These are phyloP conservation scores for Rhodotorula taiwanensis DNA, from an alignment of 768 basidiomycete genomes.

Conservation along the genomic window DNA sequence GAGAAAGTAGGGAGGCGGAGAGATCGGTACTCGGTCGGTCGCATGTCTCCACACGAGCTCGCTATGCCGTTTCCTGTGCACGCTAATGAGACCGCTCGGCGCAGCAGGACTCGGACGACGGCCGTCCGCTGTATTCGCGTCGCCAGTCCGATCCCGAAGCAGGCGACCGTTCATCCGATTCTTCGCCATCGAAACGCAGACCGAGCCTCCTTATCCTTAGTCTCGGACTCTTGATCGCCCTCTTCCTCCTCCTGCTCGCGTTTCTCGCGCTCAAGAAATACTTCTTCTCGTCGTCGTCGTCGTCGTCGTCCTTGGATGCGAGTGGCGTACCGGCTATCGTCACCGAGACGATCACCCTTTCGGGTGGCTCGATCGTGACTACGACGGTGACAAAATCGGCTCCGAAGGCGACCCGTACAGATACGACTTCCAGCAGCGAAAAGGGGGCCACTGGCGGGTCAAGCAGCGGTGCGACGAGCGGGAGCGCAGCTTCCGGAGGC, in stretches of 20 bases:
- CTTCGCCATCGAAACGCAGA: not conserved
- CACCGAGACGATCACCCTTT: not conserved
- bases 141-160: not conserved
- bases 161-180: not conserved
- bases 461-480: not conserved
- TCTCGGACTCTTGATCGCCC: constrained; percentile 4
- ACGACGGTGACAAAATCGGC: not conserved
- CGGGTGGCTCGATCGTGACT: not conserved
- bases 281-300: not conserved
- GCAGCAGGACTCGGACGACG: not conserved
- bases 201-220: constrained; percentile 1
- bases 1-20: too few relatives aligned
- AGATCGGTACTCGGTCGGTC: too few relatives aligned
- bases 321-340: not conserved
- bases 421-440: not conserved
- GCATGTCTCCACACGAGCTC: too few relatives aligned
- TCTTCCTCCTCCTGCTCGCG: constrained; percentile 13
- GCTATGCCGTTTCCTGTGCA: too few relatives aligned
- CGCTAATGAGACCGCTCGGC: too few relatives aligned
- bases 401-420: not conserved
- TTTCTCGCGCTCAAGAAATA: not conserved
- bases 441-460: too few relatives aligned
- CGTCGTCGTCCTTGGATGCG: too few relatives aligned
- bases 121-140: not conserved
- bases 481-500: not conserved